Base-by-base conservation (phyloP, 768 basidiomycete genomes). In the Pisolithus albus region DNA sequence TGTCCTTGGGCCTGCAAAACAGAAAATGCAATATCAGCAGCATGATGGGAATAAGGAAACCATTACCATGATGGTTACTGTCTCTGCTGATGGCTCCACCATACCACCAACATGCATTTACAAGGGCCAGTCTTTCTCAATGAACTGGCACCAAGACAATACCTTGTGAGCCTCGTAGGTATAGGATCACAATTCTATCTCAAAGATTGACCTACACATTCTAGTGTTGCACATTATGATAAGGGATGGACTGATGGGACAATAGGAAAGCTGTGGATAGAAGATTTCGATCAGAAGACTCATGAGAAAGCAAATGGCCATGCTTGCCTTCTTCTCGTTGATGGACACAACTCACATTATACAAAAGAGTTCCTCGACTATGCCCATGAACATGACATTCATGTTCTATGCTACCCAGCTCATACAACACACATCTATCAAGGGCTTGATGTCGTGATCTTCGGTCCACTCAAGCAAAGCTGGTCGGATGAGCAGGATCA, bases 341-440 rank as follows among this genome's bases (percentile, higher is more conserved):
- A 78, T 63, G 72, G 77, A 5, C 77, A 79, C 51, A 66, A 59
- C 49, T 76, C 71, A 0, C 76, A 78, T 51, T 70, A 65, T 52
- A 68, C 65, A 6, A 41, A 45, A 13, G 60, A 49, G n/a, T 19
- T 41, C 23, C 38, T 26, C 1, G 37, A 26, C 21, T 49, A 39
- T 39, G 39, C 26, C 23, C 1, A 39, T 15, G 30, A 16, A 11
- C 52, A 53, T 13, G 24, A 32, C 8, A 53, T 53, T 43, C 52
- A 50, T 9, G 16, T 53, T 6, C 5, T 45, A 4, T 53, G 49
- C 19, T 53, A 51, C 37, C 40, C 51, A 5, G 11, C 75, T 16
- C 75, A 79, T 56, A 50, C 58, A 4, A 77, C 72, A 0, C 78
- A 80, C 53, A 51, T 72, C 34, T 72, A 69, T 40, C 75, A 76